Conservation (phyloP, 73 alveolate species). For the Paramecium sexaurelia region DNA sequence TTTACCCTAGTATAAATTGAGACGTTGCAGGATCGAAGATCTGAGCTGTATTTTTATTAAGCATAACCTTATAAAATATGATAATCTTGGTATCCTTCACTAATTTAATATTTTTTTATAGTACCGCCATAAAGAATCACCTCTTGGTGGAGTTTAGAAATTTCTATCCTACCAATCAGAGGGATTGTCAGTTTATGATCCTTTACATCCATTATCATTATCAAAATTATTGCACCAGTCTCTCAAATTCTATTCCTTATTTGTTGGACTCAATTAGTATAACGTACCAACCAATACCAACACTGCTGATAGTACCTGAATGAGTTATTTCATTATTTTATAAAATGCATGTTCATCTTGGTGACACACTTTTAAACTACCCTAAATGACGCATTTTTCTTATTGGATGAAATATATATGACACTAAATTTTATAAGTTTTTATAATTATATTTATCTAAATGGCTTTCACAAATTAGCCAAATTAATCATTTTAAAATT, state of each 20-base stretch:
- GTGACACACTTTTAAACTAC: conserved; percentile 4
- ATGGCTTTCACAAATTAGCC: conserved; percentile 12
- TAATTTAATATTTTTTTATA: not conserved
- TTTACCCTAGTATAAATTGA: conserved; percentile 84
- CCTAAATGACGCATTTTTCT: not conserved
- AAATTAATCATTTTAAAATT: not conserved
- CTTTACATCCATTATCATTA: conserved; percentile 89
- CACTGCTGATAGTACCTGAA: not conserved
- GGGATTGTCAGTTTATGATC: conserved; percentile 84
- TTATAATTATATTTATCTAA: not conserved
- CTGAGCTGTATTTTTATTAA: conserved; percentile 75
- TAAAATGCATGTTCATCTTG: not conserved
- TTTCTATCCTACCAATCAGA: conserved; percentile 83
- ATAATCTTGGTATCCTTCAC: conserved; percentile 84
- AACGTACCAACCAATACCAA: not conserved
- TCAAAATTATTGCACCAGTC: conserved; percentile 83
- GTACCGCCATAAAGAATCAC: conserved; percentile 76
- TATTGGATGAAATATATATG: not conserved
- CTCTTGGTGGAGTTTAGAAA: conserved; percentile 94
- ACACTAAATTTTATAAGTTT: not conserved
- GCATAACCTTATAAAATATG: conserved; percentile 88
- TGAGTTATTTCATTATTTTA: not conserved
- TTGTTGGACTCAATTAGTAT: not conserved
- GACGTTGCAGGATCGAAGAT: conserved; percentile 78
- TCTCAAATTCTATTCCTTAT: not conserved